Conservation (phyloP, 2,329 filamentous ascomycete genomes). For the Hortaea sp. region DNA sequence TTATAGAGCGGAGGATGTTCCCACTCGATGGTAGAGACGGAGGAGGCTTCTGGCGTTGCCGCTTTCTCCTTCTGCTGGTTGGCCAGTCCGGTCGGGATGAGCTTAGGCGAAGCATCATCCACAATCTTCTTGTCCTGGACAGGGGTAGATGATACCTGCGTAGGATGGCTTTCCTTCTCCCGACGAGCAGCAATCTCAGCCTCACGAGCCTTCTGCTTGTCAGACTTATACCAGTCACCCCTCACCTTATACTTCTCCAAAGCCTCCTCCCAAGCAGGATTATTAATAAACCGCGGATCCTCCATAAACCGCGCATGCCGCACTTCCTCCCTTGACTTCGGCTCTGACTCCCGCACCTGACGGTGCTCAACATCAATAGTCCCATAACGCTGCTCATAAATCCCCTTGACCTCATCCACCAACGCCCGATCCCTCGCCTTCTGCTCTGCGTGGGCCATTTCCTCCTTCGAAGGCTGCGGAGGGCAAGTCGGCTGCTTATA, state of each 20-base stretch:
- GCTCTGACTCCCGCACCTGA: neutral
- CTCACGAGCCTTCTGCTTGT: slow-evolving; percentile 13
- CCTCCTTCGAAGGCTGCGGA: slow-evolving; percentile 6
- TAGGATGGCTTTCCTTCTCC: slow-evolving; percentile 3
- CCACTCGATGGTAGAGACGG: slow-evolving; percentile 23
- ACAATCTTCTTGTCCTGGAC: neutral
- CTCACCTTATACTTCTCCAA: slow-evolving; percentile 18
- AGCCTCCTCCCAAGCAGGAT: slow-evolving; percentile 14
- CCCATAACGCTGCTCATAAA: slow-evolving; percentile 36
- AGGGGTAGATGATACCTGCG: neutral
- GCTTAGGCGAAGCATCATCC: slow-evolving; percentile 1
- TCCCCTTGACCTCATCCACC: slow-evolving; percentile 28
- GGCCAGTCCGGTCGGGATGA: neutral
- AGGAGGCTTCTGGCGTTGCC: neutral
- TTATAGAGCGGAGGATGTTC: slow-evolving; percentile 43
- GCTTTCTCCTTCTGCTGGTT: neutral
- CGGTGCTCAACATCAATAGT: slow-evolving; percentile 1
- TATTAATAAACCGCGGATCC: slow-evolving; percentile 8
- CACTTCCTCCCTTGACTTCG: no score
- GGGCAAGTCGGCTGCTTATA: slow-evolving; percentile 21
- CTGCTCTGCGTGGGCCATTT: slow-evolving; percentile 13
- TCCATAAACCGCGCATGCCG: neutral
- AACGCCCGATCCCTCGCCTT: slow-evolving; percentile 24
- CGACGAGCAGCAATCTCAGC: slow-evolving; percentile 15
- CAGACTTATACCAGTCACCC: slow-evolving; percentile 7